A percentile compares a stretch with the other conserved stretches of the same genome.
Evolutionary conservation across 345 rosid genomes (phyloP).

Genomic region (Adansonia digitata): DNA sequence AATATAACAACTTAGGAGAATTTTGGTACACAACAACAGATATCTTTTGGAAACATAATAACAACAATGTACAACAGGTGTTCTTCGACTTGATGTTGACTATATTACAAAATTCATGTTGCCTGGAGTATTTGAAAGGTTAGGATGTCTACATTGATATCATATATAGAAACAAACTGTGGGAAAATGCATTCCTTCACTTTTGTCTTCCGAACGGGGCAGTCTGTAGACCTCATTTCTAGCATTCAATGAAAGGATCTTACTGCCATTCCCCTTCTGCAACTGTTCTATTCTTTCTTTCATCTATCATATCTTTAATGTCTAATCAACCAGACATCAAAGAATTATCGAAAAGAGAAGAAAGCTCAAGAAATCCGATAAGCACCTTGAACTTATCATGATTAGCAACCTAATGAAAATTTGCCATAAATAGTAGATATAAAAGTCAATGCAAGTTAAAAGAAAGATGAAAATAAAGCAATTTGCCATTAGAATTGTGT

Average conservation of each 20-base stretch:
- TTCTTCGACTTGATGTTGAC: neutral
- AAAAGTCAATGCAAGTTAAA: neutral
- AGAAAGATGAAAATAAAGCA: neutral
- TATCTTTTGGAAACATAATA: neutral
- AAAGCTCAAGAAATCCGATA: neutral
- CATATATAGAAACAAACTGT: too few relatives aligned
- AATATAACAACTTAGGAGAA: neutral
- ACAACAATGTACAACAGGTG: neutral
- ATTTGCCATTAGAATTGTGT: neutral
- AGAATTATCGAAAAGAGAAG: neutral
- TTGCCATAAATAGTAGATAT: neutral
- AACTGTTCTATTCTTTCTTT: too few relatives aligned
- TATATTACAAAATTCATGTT: neutral
- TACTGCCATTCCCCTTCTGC: neutral
- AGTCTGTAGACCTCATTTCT: too few relatives aligned
- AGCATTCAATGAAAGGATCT: neutral
- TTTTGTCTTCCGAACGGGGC: too few relatives aligned
- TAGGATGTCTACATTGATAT: too few relatives aligned
- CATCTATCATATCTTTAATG: neutral
- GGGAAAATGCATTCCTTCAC: too few relatives aligned
- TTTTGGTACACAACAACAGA: neutral
- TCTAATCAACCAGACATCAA: neutral
- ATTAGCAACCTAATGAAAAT: neutral
- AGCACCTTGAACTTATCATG: neutral
- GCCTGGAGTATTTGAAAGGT: neutral